Percentiles rank a stretch among this genome's conserved stretches.
These are phyloP conservation scores for Blumeria graminis DNA, from an alignment of 2,329 filamentous ascomycete species.

Conservation along the genomic window DNA sequence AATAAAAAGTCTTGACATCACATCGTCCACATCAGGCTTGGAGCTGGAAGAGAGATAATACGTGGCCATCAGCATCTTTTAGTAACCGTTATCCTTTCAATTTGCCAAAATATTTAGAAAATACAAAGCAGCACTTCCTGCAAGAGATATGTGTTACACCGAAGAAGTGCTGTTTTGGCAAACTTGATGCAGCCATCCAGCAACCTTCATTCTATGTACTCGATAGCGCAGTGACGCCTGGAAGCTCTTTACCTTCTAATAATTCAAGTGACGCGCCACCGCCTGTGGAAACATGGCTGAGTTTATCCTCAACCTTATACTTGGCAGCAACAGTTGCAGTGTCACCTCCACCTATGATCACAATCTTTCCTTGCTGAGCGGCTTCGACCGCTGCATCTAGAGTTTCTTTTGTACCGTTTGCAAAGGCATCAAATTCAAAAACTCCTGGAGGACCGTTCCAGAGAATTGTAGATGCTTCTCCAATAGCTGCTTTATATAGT, in stretches of 20 bases:
- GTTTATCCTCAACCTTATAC: conserved; percentile 86
- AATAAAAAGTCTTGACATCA: conserved; percentile 33
- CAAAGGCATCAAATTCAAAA: conserved; percentile 92
- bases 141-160: too few species aligned
- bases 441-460: conserved; percentile 98
- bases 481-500: conserved; percentile 71
- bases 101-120: too few species aligned
- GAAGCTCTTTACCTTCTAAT: conserved; percentile 92
- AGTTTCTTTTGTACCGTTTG: conserved; percentile 73
- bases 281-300: conserved; percentile 94
- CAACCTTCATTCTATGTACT: conserved; percentile 26
- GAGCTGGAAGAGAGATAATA: too few species aligned
- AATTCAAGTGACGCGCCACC: conserved; percentile 89
- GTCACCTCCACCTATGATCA: conserved; percentile 96
- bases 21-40: too few species aligned
- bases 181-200: conserved; percentile 9
- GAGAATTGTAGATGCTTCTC: conserved; percentile 79
- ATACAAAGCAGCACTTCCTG: too few species aligned
- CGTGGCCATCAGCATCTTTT: too few species aligned
- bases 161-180: conserved; percentile 5
- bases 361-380: conserved; percentile 66
- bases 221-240: conserved; percentile 80
- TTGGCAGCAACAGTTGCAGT: conserved; percentile 95
- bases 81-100: too few species aligned
- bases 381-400: conserved; percentile 72